Base-by-base conservation (phyloP, 176 grass and related monocot genomes). In the Pontederia crassipes region DNA sequence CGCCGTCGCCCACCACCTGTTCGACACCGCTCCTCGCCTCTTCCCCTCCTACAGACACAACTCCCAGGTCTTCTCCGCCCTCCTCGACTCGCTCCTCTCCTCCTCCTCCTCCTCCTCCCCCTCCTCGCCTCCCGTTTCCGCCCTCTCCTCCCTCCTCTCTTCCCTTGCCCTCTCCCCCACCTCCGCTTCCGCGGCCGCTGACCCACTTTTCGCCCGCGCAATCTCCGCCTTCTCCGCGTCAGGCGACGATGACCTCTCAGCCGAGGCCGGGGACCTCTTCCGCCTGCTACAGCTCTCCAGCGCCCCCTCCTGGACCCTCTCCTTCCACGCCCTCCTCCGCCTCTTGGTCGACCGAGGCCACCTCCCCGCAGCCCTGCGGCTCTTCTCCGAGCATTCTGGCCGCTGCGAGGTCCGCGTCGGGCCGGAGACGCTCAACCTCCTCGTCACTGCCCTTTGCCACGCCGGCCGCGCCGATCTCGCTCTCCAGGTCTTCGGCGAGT, bases 261-360 rank as follows among this genome's bases (percentile, higher is more conserved):
- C 70, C 52, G 73, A 62, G 40, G 45, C 49, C 68, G 2, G 11
- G 2, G 17, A 49, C 45, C 40, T 71, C 55, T 20, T 58, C 45
- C 45, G 17, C 35, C 46, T 83, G 4, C 69, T 90, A 8, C 78
- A 80, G 0, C 53, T 46, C 71, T 89, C 86, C 48, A 84, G 61
- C 9, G 66, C 72, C 18, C 79, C 79, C 15, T 80, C 80, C 3
- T 95, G 90, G 86, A 79, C 80, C 9, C 72, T 59, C 51, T 95
- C 90, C 61, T 90, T 90, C 72, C 71, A 88, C 59, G 81, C 78
- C 46, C 46, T 90, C 49, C 80, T 95, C 80, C 73, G 64, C 24
- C 73, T 54, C 57, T 83, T 84, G 29, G 48, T 86, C 55, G 71
- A 71, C 54, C 49, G 52, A 3, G 59, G 69, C 20, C 67, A 69